Base-by-base conservation (phyloP, 768 basidiomycete genomes). In the Tulasnella sp. region DNA sequence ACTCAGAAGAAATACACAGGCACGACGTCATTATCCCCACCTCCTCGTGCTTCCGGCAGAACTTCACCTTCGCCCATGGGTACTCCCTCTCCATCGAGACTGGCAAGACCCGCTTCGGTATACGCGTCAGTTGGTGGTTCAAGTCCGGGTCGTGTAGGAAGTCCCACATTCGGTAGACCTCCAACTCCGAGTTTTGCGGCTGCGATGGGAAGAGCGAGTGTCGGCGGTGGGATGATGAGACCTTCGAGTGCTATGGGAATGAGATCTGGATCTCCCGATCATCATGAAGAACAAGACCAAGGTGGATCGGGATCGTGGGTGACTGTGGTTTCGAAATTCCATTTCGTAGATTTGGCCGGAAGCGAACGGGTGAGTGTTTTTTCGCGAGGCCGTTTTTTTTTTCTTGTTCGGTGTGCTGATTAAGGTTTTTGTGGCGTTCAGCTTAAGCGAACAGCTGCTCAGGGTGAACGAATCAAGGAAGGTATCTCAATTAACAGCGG, bases 401-500 rank as follows among this genome's bases (percentile, higher is more conserved):
- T 54, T 10, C 5, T n/a, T 45, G 41, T 34, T 49, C n/a, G 22
- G 24, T 28, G 12, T 20, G 33, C 4, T 20, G 13, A 25, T 15
- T 22, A 33, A 15, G 27, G 20, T 16, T 31, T 33, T 28, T 41
- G 39, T 62, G 54, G 61, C 46, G 49, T 48, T 53, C 59, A 90
- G 85, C 73, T 99, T 41, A 99, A 99, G 66, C 81, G 95, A 37
- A 99, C 95, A 7, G 87, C 91, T 0, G 95, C 93, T 4, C 82
- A 81, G 7, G 95, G 95, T 4, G 93, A 96, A 56, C 83, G 93
- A 50, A 88, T 93, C 66, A 98, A 90, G 65, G 95, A 96, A 68
- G 93, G 93, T n/a, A 95, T 95, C 48, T 90, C 89, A 25, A 98
- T 98, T 70, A 99, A 99, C 70, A 85, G 87, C 55, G 95, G 95